A percentile compares a stretch with the other conserved stretches of the same genome.
phyloP scores from a whole-genome alignment of 2,329 filamentous ascomycete species.

The Neoarthrinium moseri region DNA sequence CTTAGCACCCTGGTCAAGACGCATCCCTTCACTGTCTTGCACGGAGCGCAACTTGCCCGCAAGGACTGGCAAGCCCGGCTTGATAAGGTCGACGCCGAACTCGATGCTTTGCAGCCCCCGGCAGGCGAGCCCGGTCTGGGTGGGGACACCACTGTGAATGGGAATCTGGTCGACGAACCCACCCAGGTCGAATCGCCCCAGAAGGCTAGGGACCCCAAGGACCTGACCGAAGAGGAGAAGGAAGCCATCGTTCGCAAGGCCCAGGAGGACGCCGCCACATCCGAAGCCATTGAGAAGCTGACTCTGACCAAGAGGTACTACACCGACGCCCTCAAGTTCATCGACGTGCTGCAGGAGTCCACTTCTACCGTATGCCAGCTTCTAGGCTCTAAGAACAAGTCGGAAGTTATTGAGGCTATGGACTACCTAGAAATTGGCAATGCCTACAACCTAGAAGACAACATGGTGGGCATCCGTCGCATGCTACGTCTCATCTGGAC shows the following conservation, averaged over 20 bases:
- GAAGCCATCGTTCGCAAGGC: slow-evolving; percentile 73
- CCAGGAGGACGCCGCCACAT: slow-evolving; percentile 82
- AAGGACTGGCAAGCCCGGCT: slow-evolving; percentile 84
- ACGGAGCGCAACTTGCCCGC: slow-evolving; percentile 80
- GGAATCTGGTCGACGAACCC: slow-evolving; percentile 82
- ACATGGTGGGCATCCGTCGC: slow-evolving; percentile 85
- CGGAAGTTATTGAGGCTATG: slow-evolving; percentile 97
- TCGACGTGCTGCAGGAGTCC: slow-evolving; percentile 83
- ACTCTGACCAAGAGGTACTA: slow-evolving; percentile 90
- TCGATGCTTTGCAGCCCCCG: slow-evolving; percentile 79
- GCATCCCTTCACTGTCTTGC: slow-evolving; percentile 89
- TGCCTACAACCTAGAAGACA: slow-evolving; percentile 93
- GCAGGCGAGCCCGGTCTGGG: slow-evolving; percentile 70
- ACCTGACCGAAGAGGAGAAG: slow-evolving; percentile 79
- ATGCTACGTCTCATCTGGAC: slow-evolving; percentile 99
- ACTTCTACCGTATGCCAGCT: slow-evolving; percentile 82
- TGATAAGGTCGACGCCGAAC: slow-evolving; percentile 78
- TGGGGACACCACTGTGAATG: slow-evolving; percentile 65
- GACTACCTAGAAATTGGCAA: slow-evolving; percentile 96
- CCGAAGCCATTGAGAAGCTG: slow-evolving; percentile 83
- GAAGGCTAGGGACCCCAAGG: slow-evolving; percentile 49
- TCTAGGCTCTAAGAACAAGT: slow-evolving; percentile 93
- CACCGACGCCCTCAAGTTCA: slow-evolving; percentile 88
- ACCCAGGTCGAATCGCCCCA: slow-evolving; percentile 74
- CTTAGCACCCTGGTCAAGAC: slow-evolving; percentile 86